Percentiles rank a stretch among this genome's conserved stretches.
Evolutionary conservation across 2,329 filamentous ascomycete species (phyloP).

Genomic region (Pseudogymnoascus pannorum): DNA sequence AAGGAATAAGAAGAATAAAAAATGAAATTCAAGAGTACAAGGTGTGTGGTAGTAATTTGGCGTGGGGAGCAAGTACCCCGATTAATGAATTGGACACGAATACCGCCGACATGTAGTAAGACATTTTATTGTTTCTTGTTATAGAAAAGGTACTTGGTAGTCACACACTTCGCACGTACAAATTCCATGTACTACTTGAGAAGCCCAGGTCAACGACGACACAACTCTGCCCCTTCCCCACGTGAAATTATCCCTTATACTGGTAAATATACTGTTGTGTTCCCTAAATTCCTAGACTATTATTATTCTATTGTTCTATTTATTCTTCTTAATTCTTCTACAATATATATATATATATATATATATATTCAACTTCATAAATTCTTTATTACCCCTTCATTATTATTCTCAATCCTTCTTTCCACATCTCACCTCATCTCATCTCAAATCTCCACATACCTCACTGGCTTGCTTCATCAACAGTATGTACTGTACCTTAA

Average conservation of each 20-base stretch:
- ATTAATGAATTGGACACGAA: not conserved
- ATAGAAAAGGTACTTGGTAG: not conserved
- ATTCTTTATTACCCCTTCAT: no score
- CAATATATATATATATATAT: not conserved
- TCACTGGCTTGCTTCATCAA: not conserved
- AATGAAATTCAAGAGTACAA: not conserved
- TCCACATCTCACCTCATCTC: not conserved
- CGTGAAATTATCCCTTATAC: not conserved
- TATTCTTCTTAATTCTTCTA: not conserved
- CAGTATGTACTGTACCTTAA: not conserved
- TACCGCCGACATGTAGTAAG: not conserved
- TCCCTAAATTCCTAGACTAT: not conserved
- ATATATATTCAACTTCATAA: not conserved
- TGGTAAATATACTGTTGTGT: not conserved
- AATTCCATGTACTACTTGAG: not conserved
- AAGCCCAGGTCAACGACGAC: not conserved
- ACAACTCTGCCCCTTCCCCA: not conserved
- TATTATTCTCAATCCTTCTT: not conserved
- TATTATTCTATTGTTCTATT: not conserved
- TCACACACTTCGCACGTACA: not conserved
- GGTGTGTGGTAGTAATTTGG: not conserved
- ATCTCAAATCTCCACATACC: not conserved
- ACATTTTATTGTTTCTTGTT: not conserved
- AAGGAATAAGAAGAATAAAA: not conserved
- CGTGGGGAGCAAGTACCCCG: not conserved